These are phyloP conservation scores for Quercus suber DNA, from an alignment of 306 rosid genomes.

Conservation along the genomic window DNA sequence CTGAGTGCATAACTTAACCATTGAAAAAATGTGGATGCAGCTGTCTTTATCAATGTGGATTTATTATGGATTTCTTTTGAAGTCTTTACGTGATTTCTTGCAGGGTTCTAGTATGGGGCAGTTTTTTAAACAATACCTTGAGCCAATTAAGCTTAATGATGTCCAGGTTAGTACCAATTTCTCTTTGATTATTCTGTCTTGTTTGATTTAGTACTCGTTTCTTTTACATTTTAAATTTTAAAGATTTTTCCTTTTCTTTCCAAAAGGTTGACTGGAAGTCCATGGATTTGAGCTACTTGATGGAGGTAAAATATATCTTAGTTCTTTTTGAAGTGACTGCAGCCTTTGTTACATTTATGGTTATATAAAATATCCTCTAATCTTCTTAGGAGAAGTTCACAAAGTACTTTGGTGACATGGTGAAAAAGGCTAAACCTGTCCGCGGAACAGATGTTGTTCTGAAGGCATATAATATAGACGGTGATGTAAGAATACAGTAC, in stretches of 20 bases:
- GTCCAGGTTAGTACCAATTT: conserved; percentile 46
- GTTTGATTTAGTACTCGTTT: conserved; percentile 12
- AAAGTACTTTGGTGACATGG: conserved; percentile 53
- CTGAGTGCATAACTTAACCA: too few relatives aligned
- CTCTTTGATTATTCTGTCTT: not conserved
- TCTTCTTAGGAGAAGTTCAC: conserved; percentile 59
- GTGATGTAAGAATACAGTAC: conserved; percentile 72
- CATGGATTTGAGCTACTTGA: conserved; percentile 83
- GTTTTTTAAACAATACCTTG: conserved; percentile 82
- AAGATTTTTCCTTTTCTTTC: conserved; percentile 26
- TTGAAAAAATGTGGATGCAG: not conserved
- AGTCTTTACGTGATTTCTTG: conserved; percentile 18
- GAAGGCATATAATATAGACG: conserved; percentile 64
- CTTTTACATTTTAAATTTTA: conserved; percentile 25
- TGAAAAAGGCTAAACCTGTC: conserved; percentile 68
- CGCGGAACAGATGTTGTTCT: conserved; percentile 64
- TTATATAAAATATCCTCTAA: conserved; percentile 19
- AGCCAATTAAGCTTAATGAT: conserved; percentile 88
- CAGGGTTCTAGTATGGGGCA: conserved; percentile 98
- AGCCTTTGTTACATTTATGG: conserved; percentile 15
- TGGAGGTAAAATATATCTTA: conserved; percentile 55
- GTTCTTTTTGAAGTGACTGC: not conserved
- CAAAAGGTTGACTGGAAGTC: conserved; percentile 83
- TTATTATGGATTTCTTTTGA: conserved; percentile 14
- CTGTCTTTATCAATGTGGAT: not conserved